Percentiles rank a stretch among this genome's conserved stretches.
phyloP scores from a whole-genome alignment of 768 basidiomycete species.

The Boletus tomentosulus region DNA sequence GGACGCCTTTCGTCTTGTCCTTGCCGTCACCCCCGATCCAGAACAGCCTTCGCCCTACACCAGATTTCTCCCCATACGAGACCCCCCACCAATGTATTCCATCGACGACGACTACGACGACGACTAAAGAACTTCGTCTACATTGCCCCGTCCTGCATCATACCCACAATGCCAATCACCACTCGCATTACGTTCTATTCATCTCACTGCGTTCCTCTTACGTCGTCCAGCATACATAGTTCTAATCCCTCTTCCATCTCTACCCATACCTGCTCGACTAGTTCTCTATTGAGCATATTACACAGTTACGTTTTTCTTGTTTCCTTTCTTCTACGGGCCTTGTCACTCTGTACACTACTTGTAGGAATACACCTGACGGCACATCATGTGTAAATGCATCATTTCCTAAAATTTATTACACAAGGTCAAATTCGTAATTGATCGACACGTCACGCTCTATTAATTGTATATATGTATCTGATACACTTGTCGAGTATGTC shows the following conservation, averaged over 20 bases:
- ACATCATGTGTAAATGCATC: not conserved
- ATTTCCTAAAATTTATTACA: not conserved
- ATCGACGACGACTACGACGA: slow-evolving; percentile 29
- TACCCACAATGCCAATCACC: slow-evolving; percentile 6
- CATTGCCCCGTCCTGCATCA: slow-evolving; percentile 1
- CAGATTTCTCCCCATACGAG: slow-evolving; percentile 13
- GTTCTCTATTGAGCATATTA: not conserved
- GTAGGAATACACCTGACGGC: slow-evolving; percentile 1
- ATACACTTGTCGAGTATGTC: slow-evolving; percentile 1
- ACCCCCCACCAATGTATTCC: slow-evolving; percentile 16
- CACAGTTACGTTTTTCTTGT: not conserved
- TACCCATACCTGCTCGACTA: slow-evolving; percentile 3
- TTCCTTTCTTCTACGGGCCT: not conserved
- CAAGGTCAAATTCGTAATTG: not conserved
- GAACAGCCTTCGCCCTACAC: slow-evolving; percentile 14
- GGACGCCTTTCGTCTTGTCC: slow-evolving; percentile 85
- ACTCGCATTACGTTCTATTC: slow-evolving; percentile 4
- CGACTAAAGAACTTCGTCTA: not conserved
- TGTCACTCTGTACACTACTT: slow-evolving; percentile 5
- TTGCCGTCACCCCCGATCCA: slow-evolving; percentile 46
- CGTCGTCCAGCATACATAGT: slow-evolving; percentile 9
- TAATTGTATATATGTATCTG: slow-evolving; percentile 3
- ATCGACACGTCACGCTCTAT: slow-evolving; percentile 5
- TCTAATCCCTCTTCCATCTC: slow-evolving; percentile 1
- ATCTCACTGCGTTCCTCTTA: slow-evolving; percentile 4